Conservation (phyloP, 1,284 basidiomycete species). For the Bondarzewia mesenterica region DNA sequence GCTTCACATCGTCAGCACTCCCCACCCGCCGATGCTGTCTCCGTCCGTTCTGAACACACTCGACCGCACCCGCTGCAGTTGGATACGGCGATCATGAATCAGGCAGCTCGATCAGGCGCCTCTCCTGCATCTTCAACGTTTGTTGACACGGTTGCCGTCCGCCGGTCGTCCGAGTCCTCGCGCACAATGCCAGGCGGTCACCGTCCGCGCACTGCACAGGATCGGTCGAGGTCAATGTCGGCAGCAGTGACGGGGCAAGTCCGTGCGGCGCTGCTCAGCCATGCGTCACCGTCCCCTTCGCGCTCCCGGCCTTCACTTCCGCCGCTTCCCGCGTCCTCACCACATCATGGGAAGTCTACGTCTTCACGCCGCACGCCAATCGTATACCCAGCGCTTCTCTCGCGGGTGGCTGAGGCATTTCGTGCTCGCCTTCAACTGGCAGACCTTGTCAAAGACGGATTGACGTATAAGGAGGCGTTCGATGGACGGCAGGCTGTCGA, state of each 20-base stretch:
- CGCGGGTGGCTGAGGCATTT: slow-evolving; percentile 92
- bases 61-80: slow-evolving; percentile 40
- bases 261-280: slow-evolving; percentile 21
- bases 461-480: slow-evolving; percentile 94
- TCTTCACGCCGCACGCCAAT: slow-evolving; percentile 49
- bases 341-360: background rate
- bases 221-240: slow-evolving; percentile 71
- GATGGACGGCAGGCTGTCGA: slow-evolving; percentile 96
- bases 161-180: slow-evolving; percentile 50
- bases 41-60: background rate
- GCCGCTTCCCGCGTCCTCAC: slow-evolving; percentile 10
- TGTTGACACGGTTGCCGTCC: slow-evolving; percentile 30
- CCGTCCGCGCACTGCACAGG: slow-evolving; percentile 48
- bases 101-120: slow-evolving; percentile 28
- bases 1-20: background rate
- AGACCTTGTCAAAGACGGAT: slow-evolving; percentile 88
- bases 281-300: slow-evolving; percentile 30
- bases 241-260: slow-evolving; percentile 38
- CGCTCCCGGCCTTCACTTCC: slow-evolving; percentile 24
- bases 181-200: slow-evolving; percentile 38
- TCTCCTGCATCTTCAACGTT: slow-evolving; percentile 50
- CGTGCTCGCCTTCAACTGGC: slow-evolving; percentile 69
- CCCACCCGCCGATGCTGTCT: background rate
- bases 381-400: slow-evolving; percentile 92
- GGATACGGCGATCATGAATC: slow-evolving; percentile 31